Evolutionary conservation across 805 yeast genomes (phyloP).

Genomic region (Metschnikowia hibisci): DNA sequence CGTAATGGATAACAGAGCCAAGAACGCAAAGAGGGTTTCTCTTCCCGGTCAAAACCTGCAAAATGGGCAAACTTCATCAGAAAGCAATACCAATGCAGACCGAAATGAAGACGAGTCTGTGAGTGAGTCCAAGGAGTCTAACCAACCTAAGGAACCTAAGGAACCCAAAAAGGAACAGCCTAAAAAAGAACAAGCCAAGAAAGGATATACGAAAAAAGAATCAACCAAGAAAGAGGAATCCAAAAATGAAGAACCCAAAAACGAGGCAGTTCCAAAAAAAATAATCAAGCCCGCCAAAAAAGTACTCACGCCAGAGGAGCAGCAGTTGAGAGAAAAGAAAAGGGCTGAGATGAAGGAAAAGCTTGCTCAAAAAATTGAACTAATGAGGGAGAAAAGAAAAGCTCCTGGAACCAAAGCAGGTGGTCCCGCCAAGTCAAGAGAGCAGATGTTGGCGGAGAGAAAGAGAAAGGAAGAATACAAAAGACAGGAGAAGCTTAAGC

Average conservation of each 20-base stretch:
- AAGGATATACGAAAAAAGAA: background rate
- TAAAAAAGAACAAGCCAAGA: background rate
- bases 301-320: slow-evolving; percentile 43
- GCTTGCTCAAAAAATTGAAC: slow-evolving; percentile 67
- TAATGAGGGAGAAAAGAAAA: slow-evolving; percentile 73
- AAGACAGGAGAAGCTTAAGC: slow-evolving; percentile 41
- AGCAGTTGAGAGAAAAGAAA: slow-evolving; percentile 48
- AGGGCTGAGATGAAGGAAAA: slow-evolving; percentile 71
- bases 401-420: slow-evolving; percentile 82
- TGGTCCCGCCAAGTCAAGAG: slow-evolving; percentile 85
- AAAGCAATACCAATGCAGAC: slow-evolving; percentile 21
- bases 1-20: slow-evolving; percentile 51
- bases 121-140: slow-evolving; percentile 16
- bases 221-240: too few relatives aligned
- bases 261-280: background rate
- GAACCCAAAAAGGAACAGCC: background rate
- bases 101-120: slow-evolving; percentile 19
- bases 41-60: slow-evolving; percentile 29
- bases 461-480: slow-evolving; percentile 44
- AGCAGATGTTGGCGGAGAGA: slow-evolving; percentile 69
- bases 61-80: slow-evolving; percentile 18
- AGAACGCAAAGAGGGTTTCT: slow-evolving; percentile 47
- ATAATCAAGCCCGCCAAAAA: slow-evolving; percentile 18
- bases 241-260: background rate
- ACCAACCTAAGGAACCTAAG: slow-evolving; percentile 12